Base-by-base conservation (phyloP, 148 eudicot genomes). In the Agrostemma githago region DNA sequence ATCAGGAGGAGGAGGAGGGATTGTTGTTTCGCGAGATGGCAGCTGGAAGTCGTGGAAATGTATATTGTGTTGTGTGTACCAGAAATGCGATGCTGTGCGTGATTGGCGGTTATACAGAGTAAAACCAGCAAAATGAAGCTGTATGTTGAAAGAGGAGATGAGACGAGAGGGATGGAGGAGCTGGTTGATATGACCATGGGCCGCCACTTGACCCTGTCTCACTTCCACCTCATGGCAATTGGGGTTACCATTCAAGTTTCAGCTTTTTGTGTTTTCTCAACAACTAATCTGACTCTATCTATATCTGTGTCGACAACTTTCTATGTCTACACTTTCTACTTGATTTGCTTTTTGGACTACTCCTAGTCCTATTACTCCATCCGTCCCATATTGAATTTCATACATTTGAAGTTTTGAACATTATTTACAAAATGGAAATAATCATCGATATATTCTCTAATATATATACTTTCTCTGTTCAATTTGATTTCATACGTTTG, bases 181-280 rank as follows among this genome's bases (percentile, higher is more conserved):
- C 62, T 89, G 94, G 77, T 92, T 89, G 48, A 89, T 84, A 70
- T 92, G 97, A 81, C 97, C 88, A 68, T 26, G 34, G 1, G 74
- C 81, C n/a, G 34, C 81, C 63, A 82, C 70, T 76, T 69, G 71
- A 53, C 26, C 37, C 3, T 42, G 40, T 60, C 78, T 26, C 34
- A 26, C 34, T 26, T 26, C 34, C 34, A 26, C 34, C 34, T 26
- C 86, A 82, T 16, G 78, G 79, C 72, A 87, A 85, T 64, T 84
- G 83, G 26, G 84, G 65, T 74, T 58, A 40, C 59, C 66, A 4
- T 68, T 74, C 14, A 20, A 16, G 40, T 34, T 68, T 48, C 10
- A 11, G 8, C 51, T 46, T 46, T 57, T 57, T 15, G 19, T 57
- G 12, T 57, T 57, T 7, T 53, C 14, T 53, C 10, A 53, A 1